A percentile compares a stretch with the other conserved stretches of the same genome.
phyloP scores from a whole-genome alignment of 441 rosid genomes.

The Adansonia madagascariensis region DNA sequence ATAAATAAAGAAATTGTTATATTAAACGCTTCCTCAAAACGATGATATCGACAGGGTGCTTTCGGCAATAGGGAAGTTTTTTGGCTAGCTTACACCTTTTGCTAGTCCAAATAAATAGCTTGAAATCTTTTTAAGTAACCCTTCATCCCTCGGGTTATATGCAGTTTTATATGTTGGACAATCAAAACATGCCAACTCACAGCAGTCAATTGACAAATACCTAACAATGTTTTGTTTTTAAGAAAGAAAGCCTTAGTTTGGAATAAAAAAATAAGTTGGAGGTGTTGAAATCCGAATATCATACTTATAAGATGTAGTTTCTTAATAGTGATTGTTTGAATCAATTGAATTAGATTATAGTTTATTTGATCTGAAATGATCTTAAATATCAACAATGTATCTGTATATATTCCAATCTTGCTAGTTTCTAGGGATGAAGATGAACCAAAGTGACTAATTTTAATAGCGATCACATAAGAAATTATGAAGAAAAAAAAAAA shows the following conservation, averaged over 20 bases:
- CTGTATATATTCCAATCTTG: background rate
- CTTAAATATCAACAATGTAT: background rate
- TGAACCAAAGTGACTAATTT: conserved; percentile 13
- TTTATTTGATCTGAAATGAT: too few species aligned
- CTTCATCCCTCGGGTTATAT: background rate
- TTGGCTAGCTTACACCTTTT: background rate
- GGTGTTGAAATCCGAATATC: too few species aligned
- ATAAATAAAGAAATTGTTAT: background rate
- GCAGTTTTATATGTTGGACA: background rate
- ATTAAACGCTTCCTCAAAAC: background rate
- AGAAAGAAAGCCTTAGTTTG: background rate
- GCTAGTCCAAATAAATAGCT: background rate
- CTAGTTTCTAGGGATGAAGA: background rate
- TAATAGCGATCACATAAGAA: conserved; percentile 22
- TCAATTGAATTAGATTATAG: too few species aligned
- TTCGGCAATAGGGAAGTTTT: background rate
- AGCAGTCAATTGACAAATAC: conserved; percentile 24
- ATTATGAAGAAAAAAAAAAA: background rate
- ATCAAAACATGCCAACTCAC: conserved; percentile 16
- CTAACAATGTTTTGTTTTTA: background rate
- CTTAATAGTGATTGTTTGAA: too few species aligned
- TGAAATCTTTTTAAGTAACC: background rate
- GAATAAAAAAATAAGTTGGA: too few species aligned
- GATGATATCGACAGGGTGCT: background rate
- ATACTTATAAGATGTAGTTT: too few species aligned